Conservation (phyloP, 345 rosid genomes). For the Combretum micranthum region DNA sequence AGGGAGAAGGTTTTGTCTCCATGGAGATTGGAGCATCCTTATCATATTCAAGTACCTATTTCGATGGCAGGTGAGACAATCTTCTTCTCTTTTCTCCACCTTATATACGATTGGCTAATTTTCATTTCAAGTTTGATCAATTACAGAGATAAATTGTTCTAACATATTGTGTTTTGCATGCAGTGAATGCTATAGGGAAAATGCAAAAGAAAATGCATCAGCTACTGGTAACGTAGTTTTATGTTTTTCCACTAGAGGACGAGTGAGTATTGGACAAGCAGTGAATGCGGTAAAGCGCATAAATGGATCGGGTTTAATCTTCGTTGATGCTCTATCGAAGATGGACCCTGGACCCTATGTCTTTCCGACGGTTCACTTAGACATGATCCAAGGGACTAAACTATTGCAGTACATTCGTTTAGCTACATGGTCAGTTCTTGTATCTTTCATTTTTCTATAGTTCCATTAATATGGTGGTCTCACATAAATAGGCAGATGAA, state of each 20-base stretch:
- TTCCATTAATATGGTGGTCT: neutral
- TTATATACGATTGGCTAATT: neutral
- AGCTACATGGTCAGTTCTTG: conserved; percentile 22
- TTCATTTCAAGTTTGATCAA: neutral
- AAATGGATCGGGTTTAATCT: conserved; percentile 43
- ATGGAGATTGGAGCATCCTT: conserved; percentile 35
- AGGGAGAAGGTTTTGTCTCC: conserved; percentile 62
- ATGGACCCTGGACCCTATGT: conserved; percentile 39
- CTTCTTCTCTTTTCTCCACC: neutral
- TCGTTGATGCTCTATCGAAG: conserved; percentile 40
- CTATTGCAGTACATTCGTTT: conserved; percentile 36
- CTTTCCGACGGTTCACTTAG: conserved; percentile 50
- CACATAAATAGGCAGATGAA: neutral
- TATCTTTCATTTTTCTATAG: too few relatives aligned
- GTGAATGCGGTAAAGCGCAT: conserved; percentile 45
- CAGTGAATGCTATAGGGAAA: conserved; percentile 36
- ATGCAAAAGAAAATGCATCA: conserved; percentile 19
- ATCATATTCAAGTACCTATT: conserved; percentile 31
- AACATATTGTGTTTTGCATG: neutral
- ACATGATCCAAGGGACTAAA: conserved; percentile 42
- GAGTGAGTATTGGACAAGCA: conserved; percentile 29
- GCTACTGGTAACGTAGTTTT: conserved; percentile 38
- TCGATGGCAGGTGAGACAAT: conserved; percentile 35
- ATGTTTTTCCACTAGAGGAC: conserved; percentile 54
- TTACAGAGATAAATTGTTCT: neutral